Evolutionary conservation across 2,329 filamentous ascomycete genomes (phyloP).

Genomic region (Pyrenochaeta sp.): DNA sequence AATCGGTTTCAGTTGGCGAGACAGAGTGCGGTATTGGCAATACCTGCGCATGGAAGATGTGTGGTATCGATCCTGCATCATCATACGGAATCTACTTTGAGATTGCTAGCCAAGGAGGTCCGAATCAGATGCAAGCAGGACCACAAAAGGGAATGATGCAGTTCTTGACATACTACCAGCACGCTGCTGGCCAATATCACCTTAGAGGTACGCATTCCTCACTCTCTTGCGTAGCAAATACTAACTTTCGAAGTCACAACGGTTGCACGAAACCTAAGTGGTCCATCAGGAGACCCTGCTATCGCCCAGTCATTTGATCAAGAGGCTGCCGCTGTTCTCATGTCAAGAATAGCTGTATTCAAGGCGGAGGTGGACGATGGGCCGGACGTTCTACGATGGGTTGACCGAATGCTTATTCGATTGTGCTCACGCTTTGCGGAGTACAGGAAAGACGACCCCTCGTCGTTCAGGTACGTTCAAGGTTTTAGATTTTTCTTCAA

Average conservation of each 20-base stretch:
- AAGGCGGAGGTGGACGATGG: constrained; percentile 98
- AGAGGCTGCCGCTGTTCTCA: constrained; percentile 94
- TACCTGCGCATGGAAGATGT: constrained; percentile 99
- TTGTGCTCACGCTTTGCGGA: constrained; percentile 96
- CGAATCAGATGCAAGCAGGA: constrained; percentile 82
- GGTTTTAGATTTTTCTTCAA: constrained; percentile 67
- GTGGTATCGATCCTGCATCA: constrained; percentile 90
- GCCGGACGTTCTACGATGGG: constrained; percentile 97
- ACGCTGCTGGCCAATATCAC: constrained; percentile 95
- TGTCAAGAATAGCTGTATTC: constrained; percentile 99
- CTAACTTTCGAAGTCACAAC: constrained; percentile 73
- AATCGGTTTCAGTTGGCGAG: constrained; percentile 94
- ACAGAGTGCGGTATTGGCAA: constrained; percentile 98
- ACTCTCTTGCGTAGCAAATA: neutral
- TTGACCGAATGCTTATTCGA: constrained; percentile 96
- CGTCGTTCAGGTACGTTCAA: constrained; percentile 79
- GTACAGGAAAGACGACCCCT: constrained; percentile 97
- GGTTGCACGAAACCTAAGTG: constrained; percentile 87
- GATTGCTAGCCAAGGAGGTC: constrained; percentile 91
- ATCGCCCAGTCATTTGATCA: constrained; percentile 98
- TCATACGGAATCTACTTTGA: constrained; percentile 98
- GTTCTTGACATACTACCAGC: constrained; percentile 98
- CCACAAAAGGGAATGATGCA: constrained; percentile 96
- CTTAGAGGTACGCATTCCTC: constrained; percentile 67
- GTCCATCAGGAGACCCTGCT: constrained; percentile 90